These are phyloP conservation scores for Atkinsonella hypoxylon DNA, from an alignment of 2,329 filamentous ascomycete species.

Conservation along the genomic window DNA sequence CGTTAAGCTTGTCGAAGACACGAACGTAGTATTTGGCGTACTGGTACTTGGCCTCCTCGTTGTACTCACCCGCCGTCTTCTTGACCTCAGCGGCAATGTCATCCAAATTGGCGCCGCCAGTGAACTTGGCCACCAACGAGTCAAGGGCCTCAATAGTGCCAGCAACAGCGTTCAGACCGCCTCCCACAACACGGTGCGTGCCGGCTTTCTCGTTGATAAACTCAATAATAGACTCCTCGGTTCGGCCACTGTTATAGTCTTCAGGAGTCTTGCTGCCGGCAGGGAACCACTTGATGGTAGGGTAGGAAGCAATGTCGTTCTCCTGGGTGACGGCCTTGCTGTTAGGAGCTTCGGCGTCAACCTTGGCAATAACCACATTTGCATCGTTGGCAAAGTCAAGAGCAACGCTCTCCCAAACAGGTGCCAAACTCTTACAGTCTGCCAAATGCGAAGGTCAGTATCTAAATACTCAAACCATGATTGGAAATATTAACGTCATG, in stretches of 20 bases:
- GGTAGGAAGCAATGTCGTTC: slow-evolving; percentile 75
- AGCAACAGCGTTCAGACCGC: slow-evolving; percentile 63
- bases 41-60: slow-evolving; percentile 53
- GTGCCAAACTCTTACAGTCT: slow-evolving; percentile 97
- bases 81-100: slow-evolving; percentile 60
- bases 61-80: slow-evolving; percentile 54
- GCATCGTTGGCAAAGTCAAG: slow-evolving; percentile 67
- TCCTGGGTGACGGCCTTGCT: slow-evolving; percentile 66
- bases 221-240: slow-evolving; percentile 61
- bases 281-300: slow-evolving; percentile 96
- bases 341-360: slow-evolving; percentile 83
- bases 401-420: slow-evolving; percentile 80
- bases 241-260: slow-evolving; percentile 63
- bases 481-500: background rate
- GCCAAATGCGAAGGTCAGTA: background rate
- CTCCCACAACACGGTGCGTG: slow-evolving; percentile 72
- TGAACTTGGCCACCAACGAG: slow-evolving; percentile 61
- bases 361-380: slow-evolving; percentile 79
- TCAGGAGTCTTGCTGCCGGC: slow-evolving; percentile 64
- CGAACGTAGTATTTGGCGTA: slow-evolving; percentile 92
- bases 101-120: slow-evolving; percentile 47
- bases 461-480: background rate
- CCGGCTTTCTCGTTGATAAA: slow-evolving; percentile 86
- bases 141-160: slow-evolving; percentile 77
- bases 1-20: slow-evolving; percentile 72